Evolutionary conservation across 2,329 filamentous ascomycete species (phyloP).

Genomic region (Pseudogymnoascus sp.): DNA sequence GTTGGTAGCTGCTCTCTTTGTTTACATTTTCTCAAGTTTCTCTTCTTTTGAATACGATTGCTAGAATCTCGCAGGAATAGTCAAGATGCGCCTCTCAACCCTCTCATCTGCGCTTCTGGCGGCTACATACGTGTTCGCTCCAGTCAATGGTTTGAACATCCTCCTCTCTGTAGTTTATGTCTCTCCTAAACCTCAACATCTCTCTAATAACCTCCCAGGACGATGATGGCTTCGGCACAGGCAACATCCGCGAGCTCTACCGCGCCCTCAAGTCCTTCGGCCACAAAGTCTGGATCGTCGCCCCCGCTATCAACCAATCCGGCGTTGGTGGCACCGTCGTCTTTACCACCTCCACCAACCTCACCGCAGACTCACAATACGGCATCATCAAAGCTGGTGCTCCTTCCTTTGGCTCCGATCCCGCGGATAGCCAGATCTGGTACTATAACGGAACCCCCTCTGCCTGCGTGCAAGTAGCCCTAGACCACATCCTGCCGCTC

Average conservation of each 20-base stretch:
- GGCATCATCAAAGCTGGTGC: constrained; percentile 38
- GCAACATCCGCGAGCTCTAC: constrained; percentile 36
- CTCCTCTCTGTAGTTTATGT: constrained; percentile 14
- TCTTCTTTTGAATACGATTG: background rate
- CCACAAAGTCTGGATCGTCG: constrained; percentile 36
- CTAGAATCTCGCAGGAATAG: background rate
- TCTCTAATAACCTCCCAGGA: constrained; percentile 18
- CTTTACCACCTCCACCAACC: constrained; percentile 36
- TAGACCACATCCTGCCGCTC: constrained; percentile 47
- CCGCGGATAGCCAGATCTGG: constrained; percentile 46
- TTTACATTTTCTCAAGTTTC: no score
- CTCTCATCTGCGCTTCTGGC: background rate
- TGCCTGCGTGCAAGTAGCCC: constrained; percentile 45
- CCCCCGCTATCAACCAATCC: constrained; percentile 35
- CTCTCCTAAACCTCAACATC: background rate
- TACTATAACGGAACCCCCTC: constrained; percentile 54
- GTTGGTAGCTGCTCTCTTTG: background rate
- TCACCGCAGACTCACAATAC: constrained; percentile 37
- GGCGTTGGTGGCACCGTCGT: constrained; percentile 37
- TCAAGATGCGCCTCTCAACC: constrained; percentile 7
- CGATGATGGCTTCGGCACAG: constrained; percentile 36
- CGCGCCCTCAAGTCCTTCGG: constrained; percentile 30
- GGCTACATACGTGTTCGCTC: background rate
- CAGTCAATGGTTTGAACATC: constrained; percentile 18
- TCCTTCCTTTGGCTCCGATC: constrained; percentile 43